Conservation (phyloP, 2,329 filamentous ascomycete species). For the Pseudogymnoascus sp. region DNA sequence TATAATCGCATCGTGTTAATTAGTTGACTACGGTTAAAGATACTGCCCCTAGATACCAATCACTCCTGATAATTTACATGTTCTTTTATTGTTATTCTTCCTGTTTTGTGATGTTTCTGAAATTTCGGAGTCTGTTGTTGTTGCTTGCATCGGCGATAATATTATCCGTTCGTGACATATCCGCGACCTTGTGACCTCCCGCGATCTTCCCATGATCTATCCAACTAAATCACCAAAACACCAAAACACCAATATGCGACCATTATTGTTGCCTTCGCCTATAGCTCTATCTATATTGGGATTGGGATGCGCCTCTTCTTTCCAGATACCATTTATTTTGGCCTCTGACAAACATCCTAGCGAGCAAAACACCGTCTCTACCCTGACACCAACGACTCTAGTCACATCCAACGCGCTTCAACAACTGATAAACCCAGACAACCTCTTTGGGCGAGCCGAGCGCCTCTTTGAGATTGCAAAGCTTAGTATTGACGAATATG, state of each 20-base stretch:
- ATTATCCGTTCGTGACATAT: background rate
- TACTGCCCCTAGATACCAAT: too few relatives aligned
- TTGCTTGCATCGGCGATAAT: background rate
- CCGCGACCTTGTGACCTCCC: background rate
- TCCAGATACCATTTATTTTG: conserved; percentile 18
- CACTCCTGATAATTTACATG: too few relatives aligned
- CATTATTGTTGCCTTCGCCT: background rate
- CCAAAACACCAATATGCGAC: background rate
- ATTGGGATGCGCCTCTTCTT: conserved; percentile 13
- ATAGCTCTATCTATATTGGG: conserved; percentile 13
- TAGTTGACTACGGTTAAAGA: too few relatives aligned
- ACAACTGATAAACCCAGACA: conserved; percentile 44
- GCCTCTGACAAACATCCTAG: conserved; percentile 14
- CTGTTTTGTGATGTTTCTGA: too few relatives aligned
- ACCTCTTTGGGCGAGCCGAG: conserved; percentile 50
- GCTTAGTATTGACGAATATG: conserved; percentile 49
- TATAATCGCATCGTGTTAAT: too few relatives aligned
- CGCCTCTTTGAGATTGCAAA: conserved; percentile 55
- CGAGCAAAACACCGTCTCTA: conserved; percentile 11
- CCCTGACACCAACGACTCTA: conserved; percentile 23
- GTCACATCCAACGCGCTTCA: conserved; percentile 49
- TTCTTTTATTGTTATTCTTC: too few relatives aligned
- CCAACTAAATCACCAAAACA: background rate
- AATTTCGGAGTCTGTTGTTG: too few relatives aligned
- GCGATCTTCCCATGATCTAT: too few relatives aligned